Base-by-base conservation (phyloP, 306 rosid genomes). In the Lagenaria siceraria region DNA sequence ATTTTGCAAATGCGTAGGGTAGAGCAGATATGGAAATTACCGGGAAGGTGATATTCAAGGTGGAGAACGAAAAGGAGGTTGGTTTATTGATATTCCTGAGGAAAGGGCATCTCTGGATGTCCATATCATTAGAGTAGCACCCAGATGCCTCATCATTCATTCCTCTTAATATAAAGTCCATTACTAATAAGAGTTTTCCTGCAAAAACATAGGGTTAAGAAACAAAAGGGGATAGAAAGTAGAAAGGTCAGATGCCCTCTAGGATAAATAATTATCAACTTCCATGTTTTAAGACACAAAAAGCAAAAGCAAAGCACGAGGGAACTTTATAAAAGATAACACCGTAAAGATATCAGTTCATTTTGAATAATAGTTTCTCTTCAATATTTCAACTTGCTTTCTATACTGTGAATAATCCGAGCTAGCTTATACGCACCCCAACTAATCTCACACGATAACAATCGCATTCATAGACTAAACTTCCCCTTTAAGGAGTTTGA, bases 101-200 rank as follows among this genome's bases (percentile, higher is more conserved):
- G 82, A 92, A 92, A 19, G 98, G 98, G 80, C 94, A 92, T 85
- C 79, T 86, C 60, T 84, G 89, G 27, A 90, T 81, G 85, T 87
- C 92, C 48, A 83, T 83, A 61, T 72, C 65, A 78, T 85, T 88
- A 83, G 88, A 87, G 59, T 90, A 80, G 82, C 89, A 87, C 69
- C 84, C 92, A 24, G 84, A 77, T 78, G 33, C 83, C 71, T 86
- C 83, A 38, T 81, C 87, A 36, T 80, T 83, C 74, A 83, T 74
- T 81, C 90, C 94, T 78, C 84, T 89, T 0, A 85, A 76, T 18
- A 87, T 80, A 54, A 86, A 81, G 9, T 89, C 94, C 97, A 91
- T 91, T 68, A 73, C 46, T 49, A 69, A 24, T 24, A 69, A 43
- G 35, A 69, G n/a, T 79, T 80, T 66, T 77, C 82, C 86, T 83